phyloP scores from a whole-genome alignment of 1,284 basidiomycete species.

The Puccinia polysora region DNA sequence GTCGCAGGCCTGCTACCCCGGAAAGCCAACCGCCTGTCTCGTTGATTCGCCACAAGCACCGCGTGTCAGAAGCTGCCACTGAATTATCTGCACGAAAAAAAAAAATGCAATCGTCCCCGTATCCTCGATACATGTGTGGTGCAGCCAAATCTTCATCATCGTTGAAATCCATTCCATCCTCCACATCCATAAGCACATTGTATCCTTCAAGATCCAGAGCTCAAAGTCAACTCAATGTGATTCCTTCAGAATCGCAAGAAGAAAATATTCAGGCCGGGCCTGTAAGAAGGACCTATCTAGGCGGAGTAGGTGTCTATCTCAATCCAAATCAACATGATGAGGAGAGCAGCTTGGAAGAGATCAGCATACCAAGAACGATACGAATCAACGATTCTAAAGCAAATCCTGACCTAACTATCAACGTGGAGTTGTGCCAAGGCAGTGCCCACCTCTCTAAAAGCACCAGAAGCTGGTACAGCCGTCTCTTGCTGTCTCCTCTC shows the following conservation, averaged over 20 bases:
- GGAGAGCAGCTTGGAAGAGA: conserved; percentile 11
- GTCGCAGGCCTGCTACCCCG: neutral
- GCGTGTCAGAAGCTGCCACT: neutral
- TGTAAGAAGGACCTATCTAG: conserved; percentile 23
- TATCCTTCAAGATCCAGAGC: conserved; percentile 9
- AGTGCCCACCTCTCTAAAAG: neutral
- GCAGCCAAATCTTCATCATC: conserved; percentile 17
- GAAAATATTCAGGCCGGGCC: conserved; percentile 3
- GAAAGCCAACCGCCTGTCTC: conserved; percentile 13
- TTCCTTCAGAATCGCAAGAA: neutral
- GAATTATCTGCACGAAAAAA: neutral
- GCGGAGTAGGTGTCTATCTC: conserved; percentile 37
- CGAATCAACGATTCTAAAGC: neutral
- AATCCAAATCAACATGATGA: conserved; percentile 7
- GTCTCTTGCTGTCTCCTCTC: conserved; percentile 27
- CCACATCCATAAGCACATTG: neutral
- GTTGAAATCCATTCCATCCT: conserved; percentile 12
- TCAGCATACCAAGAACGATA: neutral
- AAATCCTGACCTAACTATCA: conserved; percentile 31
- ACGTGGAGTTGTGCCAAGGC: conserved; percentile 12
- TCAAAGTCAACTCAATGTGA: conserved; percentile 12
- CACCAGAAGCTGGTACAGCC: conserved; percentile 27
- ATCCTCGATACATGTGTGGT: neutral
- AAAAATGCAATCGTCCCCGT: conserved; percentile 5
- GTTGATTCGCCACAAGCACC: conserved; percentile 26